Evolutionary conservation across 306 rosid species (phyloP), one percentile per base, ranked within the genome.

Genomic region (Amphicarpaea edgeworthii): DNA sequence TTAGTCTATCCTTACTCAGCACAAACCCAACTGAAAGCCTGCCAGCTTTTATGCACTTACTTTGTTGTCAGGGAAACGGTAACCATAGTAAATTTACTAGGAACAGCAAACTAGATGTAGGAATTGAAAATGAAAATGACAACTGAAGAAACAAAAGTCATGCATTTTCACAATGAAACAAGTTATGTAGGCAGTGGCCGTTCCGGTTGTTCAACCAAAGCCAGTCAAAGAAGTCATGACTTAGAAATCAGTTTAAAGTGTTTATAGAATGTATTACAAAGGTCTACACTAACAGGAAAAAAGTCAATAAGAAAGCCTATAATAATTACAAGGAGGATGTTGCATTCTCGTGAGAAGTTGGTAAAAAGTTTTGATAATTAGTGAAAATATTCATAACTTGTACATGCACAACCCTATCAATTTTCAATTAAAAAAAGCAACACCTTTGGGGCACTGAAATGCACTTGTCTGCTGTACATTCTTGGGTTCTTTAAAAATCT

Each of bases 271-370:
- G 49, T 12, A 53, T 30, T 19, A 32, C 28, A 53, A 49, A 50
- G 21, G 37, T 61, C 55, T 21, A 47, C 38, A 45, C 49, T 67
- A 67, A 78, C 7, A 47, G 10, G 46, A 17, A 61, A 60, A 20
- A 3, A 0, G 17, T 10, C 28, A 70, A 38, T 45, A 45, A 28
- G 37, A 49, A 60, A 46, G 23, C 30, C 32, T 30, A 59, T 9
- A 57, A 28, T 42, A 62, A 50, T 65, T 7, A 72, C 60, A 73
- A 65, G 19, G 53, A 49, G 42, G 62, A 55, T 20, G 46, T 68
- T 66, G 45, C 73, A 26, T 16, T 67, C 30, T 26, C 32, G 66
- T 30, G 72, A 59, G 76, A 50, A 47, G 21, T 74, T 37, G 41
- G 15, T 37, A 26, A 58, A 59, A 77, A 46, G 12, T 30, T 42